Evolutionary conservation across 306 rosid species (phyloP), one percentile per base, ranked within the genome.

Genomic region (Gillenia trifoliata): DNA sequence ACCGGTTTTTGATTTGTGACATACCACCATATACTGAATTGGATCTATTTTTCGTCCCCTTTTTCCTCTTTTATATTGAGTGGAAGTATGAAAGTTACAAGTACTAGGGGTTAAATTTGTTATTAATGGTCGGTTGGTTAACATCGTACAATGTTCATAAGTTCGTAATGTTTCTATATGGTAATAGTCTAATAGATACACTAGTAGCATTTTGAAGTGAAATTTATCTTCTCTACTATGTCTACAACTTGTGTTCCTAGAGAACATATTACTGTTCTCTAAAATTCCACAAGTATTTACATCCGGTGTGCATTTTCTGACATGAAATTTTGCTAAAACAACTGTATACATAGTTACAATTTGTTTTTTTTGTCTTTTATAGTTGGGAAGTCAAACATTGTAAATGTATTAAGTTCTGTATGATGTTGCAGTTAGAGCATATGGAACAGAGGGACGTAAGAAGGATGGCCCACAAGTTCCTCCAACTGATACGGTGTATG

Each of bases 361-460:
- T 8, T 43, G 38, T 34, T 34, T 7, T 41, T 11, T 41, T 64
- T 67, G 34, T 66, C 31, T 52, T 70, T 8, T 45, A 63, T 28
- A 8, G 9, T 66, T 64, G 34, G 38, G 54, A 73, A 75, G 66
- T 64, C 67, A 76, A 38, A 28, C 23, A 40, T 74, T 55, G 43
- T 47, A 65, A 80, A 79, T 67, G 10, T 78, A 36, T 69, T 56
- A 43, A 36, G 9, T 63, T 50, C 9, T 63, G 11, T 69, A 12
- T 77, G 84, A 75, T 36, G 34, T 85, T 85, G 56, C 90, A 92
- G 97, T 92, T 68, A 84, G 84, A 71, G 90, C 93, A 23, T 88
- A 76, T 66, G 96, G 97, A 78, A 90, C 97, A 8, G 96, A 92
- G 84, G 96, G 93, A 72, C 79, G 96, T 55, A 86, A 82, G 79